Evolutionary conservation across 1,284 basidiomycete genomes (phyloP), one percentile per base, ranked within the genome.

Genomic region (Clitocybe nebularis): DNA sequence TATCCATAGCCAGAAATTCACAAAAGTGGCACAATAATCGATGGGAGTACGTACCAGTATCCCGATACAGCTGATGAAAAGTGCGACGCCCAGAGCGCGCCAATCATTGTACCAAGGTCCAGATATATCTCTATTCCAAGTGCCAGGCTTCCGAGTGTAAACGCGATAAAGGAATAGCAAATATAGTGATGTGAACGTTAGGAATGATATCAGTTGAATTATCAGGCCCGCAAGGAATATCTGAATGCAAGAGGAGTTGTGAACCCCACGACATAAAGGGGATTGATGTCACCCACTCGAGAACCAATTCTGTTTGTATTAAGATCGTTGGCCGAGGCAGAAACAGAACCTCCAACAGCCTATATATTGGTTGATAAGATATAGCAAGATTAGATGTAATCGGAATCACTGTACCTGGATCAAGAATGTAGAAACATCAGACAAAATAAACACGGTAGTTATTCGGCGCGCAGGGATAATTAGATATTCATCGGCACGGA

Each of bases 161-260:
- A 83, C 66, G 36, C 74, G 68, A 50, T 69, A 69, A 17, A 81
- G 58, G 60, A 85, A 87, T 13, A 75, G 59, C n/a, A 71, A 42
- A 55, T 72, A 82, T 35, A 87, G 66, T 21, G 57, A 49, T 10
- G 74, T 72, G 60, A 89, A 89, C 33, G 75, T 56, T 41, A 72
- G 50, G 62, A 87, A 86, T 13, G 80, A 83, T 5, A 67, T 61
- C 39, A 87, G 63, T 53, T 86, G 82, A 7, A 80, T 60, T 22
- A 69, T 71, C 13, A 86, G 71, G 24, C 81, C 83, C 3, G 71
- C 73, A 13, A 86, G 63, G 60, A 84, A 82, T 21, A 84, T 70
- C 73, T 81, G 14, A 29, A 29, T 14, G n/a, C n/a, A n/a, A n/a
- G 7, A 29, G 14, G 11, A 29, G 10, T 22, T 21, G 34, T 16